Percentiles rank a stretch among this genome's conserved stretches.
phyloP scores from a whole-genome alignment of 805 yeast genomes.

The Saturnispora halmiae region DNA sequence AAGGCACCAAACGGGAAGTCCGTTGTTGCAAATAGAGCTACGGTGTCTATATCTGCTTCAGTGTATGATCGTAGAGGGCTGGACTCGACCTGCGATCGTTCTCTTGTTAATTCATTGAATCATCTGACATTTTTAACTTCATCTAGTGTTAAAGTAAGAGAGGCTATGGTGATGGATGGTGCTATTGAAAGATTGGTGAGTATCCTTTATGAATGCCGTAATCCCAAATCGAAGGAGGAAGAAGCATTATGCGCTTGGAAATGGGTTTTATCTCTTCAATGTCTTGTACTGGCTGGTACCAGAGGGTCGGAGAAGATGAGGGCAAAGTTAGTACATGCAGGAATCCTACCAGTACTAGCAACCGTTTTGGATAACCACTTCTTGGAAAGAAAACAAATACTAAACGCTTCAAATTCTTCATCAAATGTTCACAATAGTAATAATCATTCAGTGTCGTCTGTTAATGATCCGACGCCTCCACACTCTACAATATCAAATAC shows the following conservation, averaged over 20 bases:
- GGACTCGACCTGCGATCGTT: conserved; percentile 82
- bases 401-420: neutral
- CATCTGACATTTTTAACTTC: conserved; percentile 83
- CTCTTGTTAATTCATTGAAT: conserved; percentile 84
- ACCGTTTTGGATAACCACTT: conserved; percentile 86
- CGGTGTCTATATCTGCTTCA: conserved; percentile 82
- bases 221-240: conserved; percentile 26
- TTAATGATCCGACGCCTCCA: too few species aligned
- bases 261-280: conserved; percentile 93
- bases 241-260: conserved; percentile 78
- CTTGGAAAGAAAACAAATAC: conserved; percentile 21
- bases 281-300: conserved; percentile 83
- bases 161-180: conserved; percentile 81
- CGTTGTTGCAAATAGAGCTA: conserved; percentile 73
- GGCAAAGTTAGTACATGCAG: conserved; percentile 82
- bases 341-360: conserved; percentile 82
- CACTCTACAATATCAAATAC: neutral
- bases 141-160: conserved; percentile 81
- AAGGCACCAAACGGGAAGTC: conserved; percentile 84
- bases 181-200: conserved; percentile 84
- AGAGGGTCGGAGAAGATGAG: conserved; percentile 85
- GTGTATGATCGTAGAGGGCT: conserved; percentile 88
- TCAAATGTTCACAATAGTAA: neutral
- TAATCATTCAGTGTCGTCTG: neutral
- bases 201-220: conserved; percentile 72